Evolutionary conservation across 176 grass and related monocot species (phyloP).

Genomic region (Rhipidocladum racemiflorum): DNA sequence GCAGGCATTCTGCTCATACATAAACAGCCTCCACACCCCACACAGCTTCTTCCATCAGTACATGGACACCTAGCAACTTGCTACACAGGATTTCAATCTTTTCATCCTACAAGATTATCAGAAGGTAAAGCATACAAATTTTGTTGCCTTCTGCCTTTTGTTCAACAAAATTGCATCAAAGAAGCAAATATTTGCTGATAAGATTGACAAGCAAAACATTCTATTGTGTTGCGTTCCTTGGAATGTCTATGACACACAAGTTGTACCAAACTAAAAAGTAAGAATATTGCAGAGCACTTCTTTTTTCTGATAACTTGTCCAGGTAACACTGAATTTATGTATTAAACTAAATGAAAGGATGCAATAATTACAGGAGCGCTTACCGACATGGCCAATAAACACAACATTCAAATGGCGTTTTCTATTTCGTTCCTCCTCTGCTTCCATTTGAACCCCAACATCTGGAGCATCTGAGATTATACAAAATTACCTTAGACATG

Average conservation of each 20-base stretch:
- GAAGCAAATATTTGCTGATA: neutral
- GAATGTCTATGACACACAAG: neutral
- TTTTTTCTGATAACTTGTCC: neutral
- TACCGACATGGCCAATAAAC: constrained; percentile 76
- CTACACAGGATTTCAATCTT: neutral
- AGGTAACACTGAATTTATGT: neutral
- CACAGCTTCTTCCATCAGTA: neutral
- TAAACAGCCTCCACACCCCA: neutral
- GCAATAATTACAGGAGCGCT: neutral
- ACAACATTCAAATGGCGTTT: constrained; percentile 76
- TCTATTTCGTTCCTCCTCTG: constrained; percentile 38
- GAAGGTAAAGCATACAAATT: too few species aligned
- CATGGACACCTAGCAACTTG: neutral
- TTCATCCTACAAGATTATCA: neutral
- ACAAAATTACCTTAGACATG: neutral
- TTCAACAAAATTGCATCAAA: neutral
- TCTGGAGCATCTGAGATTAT: neutral
- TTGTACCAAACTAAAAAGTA: neutral
- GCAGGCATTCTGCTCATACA: neutral
- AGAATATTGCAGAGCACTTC: neutral
- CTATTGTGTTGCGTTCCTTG: neutral
- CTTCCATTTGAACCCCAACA: constrained; percentile 33
- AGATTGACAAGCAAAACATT: too few species aligned
- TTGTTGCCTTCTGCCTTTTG: neutral
- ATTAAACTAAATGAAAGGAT: neutral